phyloP scores from a whole-genome alignment of 2,329 filamentous ascomycete species.

The Trichoderma koningiopsis region DNA sequence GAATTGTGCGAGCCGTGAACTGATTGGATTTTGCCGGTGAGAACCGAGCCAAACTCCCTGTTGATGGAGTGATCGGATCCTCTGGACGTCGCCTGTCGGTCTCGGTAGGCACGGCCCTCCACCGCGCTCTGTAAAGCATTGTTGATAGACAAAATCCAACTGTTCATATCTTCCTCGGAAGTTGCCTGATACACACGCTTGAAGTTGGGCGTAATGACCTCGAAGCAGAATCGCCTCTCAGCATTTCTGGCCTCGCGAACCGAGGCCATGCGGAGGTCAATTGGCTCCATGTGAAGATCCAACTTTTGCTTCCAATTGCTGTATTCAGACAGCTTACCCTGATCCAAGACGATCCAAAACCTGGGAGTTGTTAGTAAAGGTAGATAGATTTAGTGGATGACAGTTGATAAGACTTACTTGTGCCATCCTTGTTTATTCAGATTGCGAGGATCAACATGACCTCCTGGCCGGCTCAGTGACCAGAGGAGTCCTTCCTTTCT shows the following conservation, averaged over 20 bases:
- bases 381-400: not conserved
- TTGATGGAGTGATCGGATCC: conserved; percentile 60
- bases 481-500: conserved; percentile 93
- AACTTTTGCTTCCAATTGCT: conserved; percentile 99
- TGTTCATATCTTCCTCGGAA: conserved; percentile 96
- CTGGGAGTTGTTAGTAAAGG: conserved; percentile 48
- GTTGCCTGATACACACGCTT: conserved; percentile 97
- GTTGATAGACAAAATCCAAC: conserved; percentile 95
- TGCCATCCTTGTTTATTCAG: conserved; percentile 98
- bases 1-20: conserved; percentile 58
- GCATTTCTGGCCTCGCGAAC: conserved; percentile 94
- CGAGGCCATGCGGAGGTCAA: conserved; percentile 94
- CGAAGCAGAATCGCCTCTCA: conserved; percentile 94
- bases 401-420: conserved; percentile 65
- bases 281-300: conserved; percentile 96
- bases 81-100: conserved; percentile 48
- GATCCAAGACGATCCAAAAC: conserved; percentile 98
- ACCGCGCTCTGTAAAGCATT: conserved; percentile 96
- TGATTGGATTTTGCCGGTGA: conserved; percentile 88
- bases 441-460: conserved; percentile 91
- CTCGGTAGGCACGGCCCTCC: conserved; percentile 70
- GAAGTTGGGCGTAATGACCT: conserved; percentile 95
- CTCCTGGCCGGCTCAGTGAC: conserved; percentile 89
- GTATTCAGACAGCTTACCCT: conserved; percentile 95
- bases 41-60: conserved; percentile 86